Percentiles rank a stretch among this genome's conserved stretches.
These are phyloP conservation scores for Verticillium nonalfalfae DNA, from an alignment of 2,329 filamentous ascomycete species.

Conservation along the genomic window DNA sequence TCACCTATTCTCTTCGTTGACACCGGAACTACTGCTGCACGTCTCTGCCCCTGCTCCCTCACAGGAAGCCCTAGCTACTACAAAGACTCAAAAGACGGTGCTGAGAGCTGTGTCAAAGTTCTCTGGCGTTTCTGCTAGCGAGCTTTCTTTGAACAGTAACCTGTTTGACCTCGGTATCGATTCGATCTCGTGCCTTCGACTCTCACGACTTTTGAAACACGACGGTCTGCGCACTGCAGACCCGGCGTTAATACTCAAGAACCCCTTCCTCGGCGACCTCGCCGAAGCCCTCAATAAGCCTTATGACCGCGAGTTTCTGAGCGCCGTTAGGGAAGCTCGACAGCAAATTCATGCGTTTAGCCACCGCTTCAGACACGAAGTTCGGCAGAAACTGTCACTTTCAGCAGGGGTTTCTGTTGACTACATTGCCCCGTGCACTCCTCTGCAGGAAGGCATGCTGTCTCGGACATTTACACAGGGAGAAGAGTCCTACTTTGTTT, in stretches of 20 bases:
- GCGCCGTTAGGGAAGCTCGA: constrained; percentile 37
- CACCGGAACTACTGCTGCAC: constrained; percentile 53
- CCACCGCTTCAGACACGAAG: constrained; percentile 55
- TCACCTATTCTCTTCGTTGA: constrained; percentile 56
- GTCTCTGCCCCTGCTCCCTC: constrained; percentile 30
- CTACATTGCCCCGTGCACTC: constrained; percentile 73
- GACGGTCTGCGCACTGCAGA: constrained; percentile 54
- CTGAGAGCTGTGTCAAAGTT: constrained; percentile 48
- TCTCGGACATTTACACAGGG: constrained; percentile 56
- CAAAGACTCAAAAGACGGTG: constrained; percentile 36
- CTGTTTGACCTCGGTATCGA: constrained; percentile 85
- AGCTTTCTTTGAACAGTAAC: constrained; percentile 51
- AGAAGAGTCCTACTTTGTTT: constrained; percentile 66
- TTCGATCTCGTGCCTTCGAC: constrained; percentile 73
- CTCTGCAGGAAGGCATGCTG: constrained; percentile 82
- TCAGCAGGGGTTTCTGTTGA: constrained; percentile 47
- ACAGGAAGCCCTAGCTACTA: neutral
- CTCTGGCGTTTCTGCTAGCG: constrained; percentile 31
- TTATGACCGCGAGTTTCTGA: constrained; percentile 7
- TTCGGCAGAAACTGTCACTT: constrained; percentile 22
- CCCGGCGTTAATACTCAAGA: constrained; percentile 62
- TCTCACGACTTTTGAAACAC: constrained; percentile 58
- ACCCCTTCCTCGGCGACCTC: constrained; percentile 44
- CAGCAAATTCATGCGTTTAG: constrained; percentile 59
- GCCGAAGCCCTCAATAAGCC: constrained; percentile 25